These are phyloP conservation scores for Gynandropsis gynandra DNA, from an alignment of 345 rosid species.

Conservation along the genomic window DNA sequence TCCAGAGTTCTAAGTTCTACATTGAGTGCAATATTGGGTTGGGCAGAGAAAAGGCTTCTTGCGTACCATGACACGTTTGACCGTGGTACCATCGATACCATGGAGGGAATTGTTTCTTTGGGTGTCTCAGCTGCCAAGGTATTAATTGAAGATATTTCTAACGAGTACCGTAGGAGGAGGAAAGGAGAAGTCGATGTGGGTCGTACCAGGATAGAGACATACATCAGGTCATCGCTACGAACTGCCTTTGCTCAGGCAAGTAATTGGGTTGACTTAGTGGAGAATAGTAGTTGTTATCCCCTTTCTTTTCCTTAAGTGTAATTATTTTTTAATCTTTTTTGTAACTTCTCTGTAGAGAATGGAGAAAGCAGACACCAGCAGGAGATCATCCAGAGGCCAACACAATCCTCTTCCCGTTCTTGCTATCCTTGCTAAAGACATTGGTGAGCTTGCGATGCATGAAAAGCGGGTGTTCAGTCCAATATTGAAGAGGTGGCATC, in stretches of 20 bases:
- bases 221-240: conserved; percentile 92
- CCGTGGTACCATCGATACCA: conserved; percentile 52
- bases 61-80: conserved; percentile 94
- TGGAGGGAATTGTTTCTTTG: conserved; percentile 80
- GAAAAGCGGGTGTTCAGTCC: conserved; percentile 85
- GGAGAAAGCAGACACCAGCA: conserved; percentile 97
- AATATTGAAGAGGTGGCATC: conserved; percentile 94
- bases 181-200: conserved; percentile 81
- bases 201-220: conserved; percentile 78
- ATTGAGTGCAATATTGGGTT: conserved; percentile 74
- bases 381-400: conserved; percentile 83
- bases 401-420: conserved; percentile 82
- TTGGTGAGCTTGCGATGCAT: conserved; percentile 73
- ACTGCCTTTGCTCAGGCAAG: conserved; percentile 99
- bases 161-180: conserved; percentile 85
- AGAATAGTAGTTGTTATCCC: background rate
- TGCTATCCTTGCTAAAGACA: conserved; percentile 92
- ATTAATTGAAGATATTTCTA: conserved; percentile 90
- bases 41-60: conserved; percentile 97
- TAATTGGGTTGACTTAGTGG: conserved; percentile 10
- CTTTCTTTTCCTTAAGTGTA: background rate
- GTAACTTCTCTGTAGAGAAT: conserved; percentile 46
- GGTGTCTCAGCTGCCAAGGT: conserved; percentile 88
- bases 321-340: conserved; percentile 4
- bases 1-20: conserved; percentile 77